Percentiles rank a stretch among this genome's conserved stretches.
Conservation (phyloP, 1,284 basidiomycete species). For the Leccinum variabile region DNA sequence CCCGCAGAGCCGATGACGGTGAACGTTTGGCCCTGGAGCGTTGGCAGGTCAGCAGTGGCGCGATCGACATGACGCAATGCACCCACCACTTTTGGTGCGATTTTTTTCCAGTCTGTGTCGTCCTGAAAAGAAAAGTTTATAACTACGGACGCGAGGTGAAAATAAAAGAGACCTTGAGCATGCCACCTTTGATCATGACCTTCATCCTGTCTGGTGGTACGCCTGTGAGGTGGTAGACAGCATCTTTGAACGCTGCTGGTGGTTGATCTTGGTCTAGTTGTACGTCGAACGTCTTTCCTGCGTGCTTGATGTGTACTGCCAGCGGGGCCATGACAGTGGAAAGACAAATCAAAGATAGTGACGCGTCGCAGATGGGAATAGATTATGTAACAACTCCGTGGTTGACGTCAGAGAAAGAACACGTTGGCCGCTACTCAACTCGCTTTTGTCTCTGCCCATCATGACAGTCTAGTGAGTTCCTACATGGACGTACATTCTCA, state of each 20-base stretch:
- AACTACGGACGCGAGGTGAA: slow-evolving; percentile 8
- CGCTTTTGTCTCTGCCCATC: slow-evolving; percentile 19
- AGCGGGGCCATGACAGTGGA: slow-evolving; percentile 56
- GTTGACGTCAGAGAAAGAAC: slow-evolving; percentile 27
- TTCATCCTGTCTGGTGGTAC: slow-evolving; percentile 93
- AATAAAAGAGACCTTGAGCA: slow-evolving; percentile 66
- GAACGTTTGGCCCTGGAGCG: slow-evolving; percentile 67
- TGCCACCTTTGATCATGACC: slow-evolving; percentile 94
- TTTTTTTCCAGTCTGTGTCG: slow-evolving; percentile 81
- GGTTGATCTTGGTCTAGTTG: slow-evolving; percentile 69
- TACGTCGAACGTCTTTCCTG: slow-evolving; percentile 75
- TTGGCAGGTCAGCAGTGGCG: neutral
- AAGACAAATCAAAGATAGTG: neutral
- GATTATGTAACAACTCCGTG: slow-evolving; percentile 24
- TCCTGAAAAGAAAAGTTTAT: slow-evolving; percentile 52
- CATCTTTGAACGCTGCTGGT: slow-evolving; percentile 77
- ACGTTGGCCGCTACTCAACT: slow-evolving; percentile 19
- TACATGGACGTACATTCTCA: neutral
- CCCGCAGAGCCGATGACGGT: slow-evolving; percentile 93
- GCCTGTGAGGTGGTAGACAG: slow-evolving; percentile 80
- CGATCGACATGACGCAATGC: neutral
- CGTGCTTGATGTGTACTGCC: slow-evolving; percentile 85
- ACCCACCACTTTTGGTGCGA: slow-evolving; percentile 76
- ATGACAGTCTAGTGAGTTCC: slow-evolving; percentile 72
- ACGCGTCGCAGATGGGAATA: slow-evolving; percentile 35